Percentiles rank a stretch among this genome's conserved stretches.
Evolutionary conservation across 2,329 filamentous ascomycete genomes (phyloP).

Genomic region (Sporothrix mexicana): DNA sequence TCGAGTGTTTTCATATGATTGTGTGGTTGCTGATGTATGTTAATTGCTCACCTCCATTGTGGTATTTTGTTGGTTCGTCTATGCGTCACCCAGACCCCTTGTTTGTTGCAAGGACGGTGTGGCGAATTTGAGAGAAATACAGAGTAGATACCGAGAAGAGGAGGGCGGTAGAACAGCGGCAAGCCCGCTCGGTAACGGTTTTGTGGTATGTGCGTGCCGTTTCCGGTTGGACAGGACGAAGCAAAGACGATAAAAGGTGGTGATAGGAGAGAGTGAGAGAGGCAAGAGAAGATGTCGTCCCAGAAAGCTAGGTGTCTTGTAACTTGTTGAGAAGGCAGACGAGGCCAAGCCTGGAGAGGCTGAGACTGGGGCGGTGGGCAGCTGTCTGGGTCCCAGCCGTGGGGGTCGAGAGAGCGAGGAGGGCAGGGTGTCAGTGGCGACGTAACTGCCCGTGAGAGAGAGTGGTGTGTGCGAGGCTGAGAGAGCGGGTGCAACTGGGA

Average conservation of each 20-base stretch:
- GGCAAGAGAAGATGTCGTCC: not conserved
- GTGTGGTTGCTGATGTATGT: not conserved
- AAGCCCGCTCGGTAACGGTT: conserved; percentile 19
- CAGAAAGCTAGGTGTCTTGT: not conserved
- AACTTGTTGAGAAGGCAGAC: not conserved
- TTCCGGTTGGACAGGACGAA: not conserved
- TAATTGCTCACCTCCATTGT: conserved; percentile 31
- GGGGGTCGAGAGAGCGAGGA: not conserved
- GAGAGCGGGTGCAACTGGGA: not conserved
- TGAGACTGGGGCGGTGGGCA: conserved; percentile 11
- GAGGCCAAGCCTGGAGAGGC: not conserved
- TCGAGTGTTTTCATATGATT: not conserved
- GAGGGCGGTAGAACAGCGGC: not conserved
- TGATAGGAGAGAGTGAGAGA: not conserved
- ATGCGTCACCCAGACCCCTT: not conserved
- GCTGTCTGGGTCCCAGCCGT: not conserved
- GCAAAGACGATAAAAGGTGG: not conserved
- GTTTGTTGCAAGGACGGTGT: not conserved
- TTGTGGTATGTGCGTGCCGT: not conserved
- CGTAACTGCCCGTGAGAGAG: not conserved
- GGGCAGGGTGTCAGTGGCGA: too few species aligned
- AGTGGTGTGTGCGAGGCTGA: not conserved
- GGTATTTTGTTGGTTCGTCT: conserved; percentile 6
- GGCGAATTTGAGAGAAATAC: not conserved
- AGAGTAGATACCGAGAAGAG: not conserved